Evolutionary conservation across 176 grass and related monocot genomes (phyloP).

Genomic region (Lolium perenne): DNA sequence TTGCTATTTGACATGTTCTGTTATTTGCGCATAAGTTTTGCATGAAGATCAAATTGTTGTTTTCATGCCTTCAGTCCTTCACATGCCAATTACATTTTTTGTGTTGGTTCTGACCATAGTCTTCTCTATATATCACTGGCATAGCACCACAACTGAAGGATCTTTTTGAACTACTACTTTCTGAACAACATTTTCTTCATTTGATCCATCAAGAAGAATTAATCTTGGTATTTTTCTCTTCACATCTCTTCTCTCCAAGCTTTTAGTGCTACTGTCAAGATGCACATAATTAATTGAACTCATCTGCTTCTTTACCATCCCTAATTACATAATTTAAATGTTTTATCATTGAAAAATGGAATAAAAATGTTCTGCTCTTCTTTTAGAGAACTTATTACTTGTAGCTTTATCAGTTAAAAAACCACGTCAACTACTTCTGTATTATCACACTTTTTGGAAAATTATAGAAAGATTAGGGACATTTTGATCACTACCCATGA

Average conservation of each 20-base stretch:
- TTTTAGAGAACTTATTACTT: slow-evolving; percentile 7
- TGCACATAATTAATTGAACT: neutral
- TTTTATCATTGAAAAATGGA: neutral
- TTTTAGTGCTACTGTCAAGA: slow-evolving; percentile 7
- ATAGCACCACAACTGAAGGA: neutral
- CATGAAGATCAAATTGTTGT: slow-evolving; percentile 17
- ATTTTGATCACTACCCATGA: slow-evolving; percentile 13
- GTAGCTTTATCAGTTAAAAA: neutral
- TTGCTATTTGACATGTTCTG: slow-evolving; percentile 21
- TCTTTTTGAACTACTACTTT: slow-evolving; percentile 13
- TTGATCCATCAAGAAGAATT: slow-evolving; percentile 17
- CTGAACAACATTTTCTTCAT: slow-evolving; percentile 25
- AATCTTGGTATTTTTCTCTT: slow-evolving; percentile 21
- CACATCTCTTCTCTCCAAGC: slow-evolving; percentile 1
- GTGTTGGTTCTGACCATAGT: neutral
- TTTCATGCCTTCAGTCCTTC: slow-evolving; percentile 13
- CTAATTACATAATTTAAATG: neutral
- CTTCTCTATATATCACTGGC: slow-evolving; percentile 11
- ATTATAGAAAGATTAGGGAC: neutral
- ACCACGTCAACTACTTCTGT: neutral
- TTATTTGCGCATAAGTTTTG: slow-evolving; percentile 13
- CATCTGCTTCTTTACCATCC: neutral
- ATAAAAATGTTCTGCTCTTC: neutral
- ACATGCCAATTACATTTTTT: slow-evolving; percentile 19
- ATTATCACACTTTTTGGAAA: neutral